Conservation (phyloP, 75 land plant genomes). For the Sequoia sempervirens region DNA sequence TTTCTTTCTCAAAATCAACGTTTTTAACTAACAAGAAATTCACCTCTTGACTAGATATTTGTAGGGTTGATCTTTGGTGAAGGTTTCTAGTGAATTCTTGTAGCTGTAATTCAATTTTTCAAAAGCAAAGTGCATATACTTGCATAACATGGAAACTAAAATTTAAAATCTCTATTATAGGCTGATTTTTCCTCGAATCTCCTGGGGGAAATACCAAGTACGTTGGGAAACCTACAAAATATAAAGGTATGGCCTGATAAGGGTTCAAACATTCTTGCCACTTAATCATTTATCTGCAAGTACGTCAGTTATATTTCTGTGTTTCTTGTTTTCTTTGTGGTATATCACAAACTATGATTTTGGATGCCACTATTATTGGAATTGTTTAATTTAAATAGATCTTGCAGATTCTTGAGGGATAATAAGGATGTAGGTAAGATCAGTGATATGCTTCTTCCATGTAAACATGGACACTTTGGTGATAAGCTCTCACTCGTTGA, state of each 20-base stretch:
- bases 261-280: not conserved
- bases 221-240: conserved; percentile 45
- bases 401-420: not conserved
- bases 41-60: not conserved
- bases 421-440: not conserved
- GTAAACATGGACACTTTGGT: not conserved
- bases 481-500: not conserved
- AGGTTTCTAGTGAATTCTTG: not conserved
- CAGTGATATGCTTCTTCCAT: not conserved
- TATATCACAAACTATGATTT: not conserved
- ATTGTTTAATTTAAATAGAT: not conserved
- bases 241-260: conserved; percentile 47
- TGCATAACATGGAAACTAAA: not conserved
- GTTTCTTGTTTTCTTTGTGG: not conserved
- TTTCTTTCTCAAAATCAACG: not conserved
- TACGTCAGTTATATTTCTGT: not conserved
- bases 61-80: not conserved
- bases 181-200: conserved; percentile 73
- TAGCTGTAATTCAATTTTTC: not conserved
- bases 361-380: not conserved
- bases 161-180: conserved; percentile 34
- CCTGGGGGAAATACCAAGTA: conserved; percentile 55
- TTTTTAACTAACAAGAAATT: not conserved
- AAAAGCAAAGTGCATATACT: not conserved
- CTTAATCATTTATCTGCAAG: not conserved